A percentile compares a stretch with the other conserved stretches of the same genome.
Conservation (phyloP, 257 asterid species). For the Forsythia viridissima region DNA sequence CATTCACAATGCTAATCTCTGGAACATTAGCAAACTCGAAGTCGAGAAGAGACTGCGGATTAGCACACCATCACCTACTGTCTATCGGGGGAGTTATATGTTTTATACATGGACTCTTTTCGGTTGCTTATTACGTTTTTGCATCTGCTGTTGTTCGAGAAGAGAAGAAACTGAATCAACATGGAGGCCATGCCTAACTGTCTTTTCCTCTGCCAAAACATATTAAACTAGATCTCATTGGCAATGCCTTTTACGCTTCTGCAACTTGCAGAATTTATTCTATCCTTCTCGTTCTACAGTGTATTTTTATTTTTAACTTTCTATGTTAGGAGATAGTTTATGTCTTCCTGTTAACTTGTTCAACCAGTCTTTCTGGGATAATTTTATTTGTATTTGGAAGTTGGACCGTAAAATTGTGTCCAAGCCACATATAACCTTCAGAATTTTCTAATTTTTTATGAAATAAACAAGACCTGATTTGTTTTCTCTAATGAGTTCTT, state of each 20-base stretch:
- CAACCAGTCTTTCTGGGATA: no score
- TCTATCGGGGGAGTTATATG: conserved; percentile 68
- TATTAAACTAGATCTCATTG: no score
- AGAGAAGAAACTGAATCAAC: conserved; percentile 38
- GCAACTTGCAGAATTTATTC: no score
- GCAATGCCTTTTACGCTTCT: no score
- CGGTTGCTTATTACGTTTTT: conserved; percentile 53
- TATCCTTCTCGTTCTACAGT: not conserved
- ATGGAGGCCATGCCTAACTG: conserved; percentile 19
- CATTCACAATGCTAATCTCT: conserved; percentile 51
- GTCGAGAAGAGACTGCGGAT: conserved; percentile 56
- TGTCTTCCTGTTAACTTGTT: not conserved
- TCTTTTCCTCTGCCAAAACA: not conserved
- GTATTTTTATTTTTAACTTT: no score
- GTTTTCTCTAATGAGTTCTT: no score
- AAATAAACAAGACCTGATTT: no score
- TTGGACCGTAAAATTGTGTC: no score
- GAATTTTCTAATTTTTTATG: no score
- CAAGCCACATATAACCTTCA: no score
- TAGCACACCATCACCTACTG: conserved; percentile 47
- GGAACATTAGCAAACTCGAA: conserved; percentile 53
- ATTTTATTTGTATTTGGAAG: no score
- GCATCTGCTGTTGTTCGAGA: conserved; percentile 52
- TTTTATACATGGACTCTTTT: conserved; percentile 61
- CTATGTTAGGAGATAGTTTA: not conserved